phyloP scores from a whole-genome alignment of 73 alveolate genomes.

The Tetrahymena malaccensis region DNA sequence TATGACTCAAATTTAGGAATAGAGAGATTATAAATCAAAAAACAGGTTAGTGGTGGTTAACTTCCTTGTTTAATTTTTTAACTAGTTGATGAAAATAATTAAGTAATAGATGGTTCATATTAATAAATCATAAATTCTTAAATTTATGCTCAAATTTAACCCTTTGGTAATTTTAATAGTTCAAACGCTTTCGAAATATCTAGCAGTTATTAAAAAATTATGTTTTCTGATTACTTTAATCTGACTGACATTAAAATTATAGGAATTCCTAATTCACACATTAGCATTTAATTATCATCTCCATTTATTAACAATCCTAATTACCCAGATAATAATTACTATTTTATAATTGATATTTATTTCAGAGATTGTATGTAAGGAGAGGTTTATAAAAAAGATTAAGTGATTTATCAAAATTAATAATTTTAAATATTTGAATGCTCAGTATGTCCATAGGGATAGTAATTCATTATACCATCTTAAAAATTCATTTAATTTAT shows the following conservation, averaged over 20 bases:
- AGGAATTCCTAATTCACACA: not conserved
- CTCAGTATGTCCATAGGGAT: not conserved
- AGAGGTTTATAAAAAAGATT: not conserved
- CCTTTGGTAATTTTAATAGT: not conserved
- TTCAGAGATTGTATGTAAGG: not conserved
- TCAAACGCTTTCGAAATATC: not conserved
- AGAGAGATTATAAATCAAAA: not conserved
- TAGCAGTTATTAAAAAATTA: not conserved
- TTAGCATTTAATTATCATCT: not conserved
- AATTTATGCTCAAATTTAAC: not conserved
- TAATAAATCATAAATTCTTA: not conserved
- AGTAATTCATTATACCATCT: not conserved
- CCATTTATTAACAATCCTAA: not conserved
- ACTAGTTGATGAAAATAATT: not conserved
- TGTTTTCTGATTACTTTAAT: not conserved
- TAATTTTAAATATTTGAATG: not conserved
- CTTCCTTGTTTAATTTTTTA: not conserved
- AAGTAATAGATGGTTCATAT: not conserved
- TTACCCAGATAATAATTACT: not conserved
- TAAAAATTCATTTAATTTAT: not conserved
- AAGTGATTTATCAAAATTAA: not conserved
- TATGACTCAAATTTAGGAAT: not conserved
- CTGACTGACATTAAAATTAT: not conserved
- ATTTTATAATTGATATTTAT: not conserved
- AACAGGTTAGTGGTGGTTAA: not conserved